Evolutionary conservation across 2,329 filamentous ascomycete species (phyloP), one percentile per base, ranked within the genome.

Genomic region (Camillea tinctor): DNA sequence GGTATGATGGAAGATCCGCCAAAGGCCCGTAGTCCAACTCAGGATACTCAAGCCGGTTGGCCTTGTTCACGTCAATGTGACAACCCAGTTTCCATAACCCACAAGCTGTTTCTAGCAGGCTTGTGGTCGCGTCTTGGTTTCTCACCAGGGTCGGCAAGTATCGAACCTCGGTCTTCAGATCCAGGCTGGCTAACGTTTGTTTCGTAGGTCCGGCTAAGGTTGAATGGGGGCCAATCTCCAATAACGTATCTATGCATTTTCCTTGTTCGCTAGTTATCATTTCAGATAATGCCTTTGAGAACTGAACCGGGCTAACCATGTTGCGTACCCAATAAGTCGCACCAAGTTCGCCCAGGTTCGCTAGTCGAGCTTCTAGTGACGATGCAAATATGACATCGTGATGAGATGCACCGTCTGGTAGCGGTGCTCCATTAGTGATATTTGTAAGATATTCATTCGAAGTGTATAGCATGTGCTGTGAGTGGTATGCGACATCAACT

Each of bases 261-360:
- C 20, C 55, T 56, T 36, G 13, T 50, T 60, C 11, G 24, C 20
- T n/a, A 44, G 20, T 50, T 13, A 48, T n/a, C 20, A 55, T 20
- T 21, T 55, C n/a, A 13, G 36, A 15, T 13, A 55, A 22, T 11
- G 54, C 36, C 20, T 55, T 40, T 11, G 44, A 22, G 44, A 55
- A 55, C 13, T 23, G 36, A 17, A 55, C 54, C 26, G 54, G 54
- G 20, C 44, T 48, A 15, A 55, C 36, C 54, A 55, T 55, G 40
- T 55, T 55, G 30, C 54, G 54, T 22, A 55, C 63, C 76, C 76
- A 79, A 59, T 78, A 76, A 3, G 64, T 54, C 8, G 60, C 66
- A 4, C 36, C 55, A 17, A 71, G 36, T 26, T 55, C 54, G 54
- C 36, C 24, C 4, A 49, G 13, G 3, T 48, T 40, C 3, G 22